Conservation (phyloP, 2,329 filamentous ascomycete species). For the Geosmithia flava region DNA sequence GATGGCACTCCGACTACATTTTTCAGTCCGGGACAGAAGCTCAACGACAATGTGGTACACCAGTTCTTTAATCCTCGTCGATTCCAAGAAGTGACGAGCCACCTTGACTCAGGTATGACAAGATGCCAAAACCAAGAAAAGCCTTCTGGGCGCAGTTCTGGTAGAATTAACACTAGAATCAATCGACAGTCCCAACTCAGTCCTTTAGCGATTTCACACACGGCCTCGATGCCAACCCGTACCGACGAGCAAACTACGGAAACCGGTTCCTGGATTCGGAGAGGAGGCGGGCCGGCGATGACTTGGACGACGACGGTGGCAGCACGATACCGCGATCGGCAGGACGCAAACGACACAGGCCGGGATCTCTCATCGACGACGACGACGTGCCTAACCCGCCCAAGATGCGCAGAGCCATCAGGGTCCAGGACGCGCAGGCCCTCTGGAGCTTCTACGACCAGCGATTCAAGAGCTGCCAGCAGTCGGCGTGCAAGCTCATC, state of each 20-base stretch:
- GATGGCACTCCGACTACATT: constrained; percentile 33
- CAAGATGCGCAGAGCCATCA: constrained; percentile 29
- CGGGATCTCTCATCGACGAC: constrained; percentile 13
- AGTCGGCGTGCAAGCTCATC: constrained; percentile 59
- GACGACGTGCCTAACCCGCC: constrained; percentile 26
- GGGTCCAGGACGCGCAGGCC: constrained; percentile 38
- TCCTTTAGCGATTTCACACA: neutral
- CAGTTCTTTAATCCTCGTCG: constrained; percentile 33
- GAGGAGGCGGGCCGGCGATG: neutral
- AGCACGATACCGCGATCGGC: neutral
- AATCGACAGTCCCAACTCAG: neutral
- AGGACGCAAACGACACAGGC: constrained; percentile 1
- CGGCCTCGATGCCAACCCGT: neutral
- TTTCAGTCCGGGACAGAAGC: constrained; percentile 25
- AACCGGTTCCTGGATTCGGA: neutral
- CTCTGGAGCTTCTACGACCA: constrained; percentile 49
- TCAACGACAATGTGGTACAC: constrained; percentile 23
- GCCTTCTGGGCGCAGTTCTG: too few relatives aligned
- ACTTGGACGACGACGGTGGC: neutral
- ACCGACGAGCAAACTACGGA: neutral
- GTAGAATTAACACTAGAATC: neutral
- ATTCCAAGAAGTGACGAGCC: constrained; percentile 26
- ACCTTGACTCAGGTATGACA: constrained; percentile 21
- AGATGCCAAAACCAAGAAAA: too few relatives aligned
- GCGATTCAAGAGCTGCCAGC: constrained; percentile 54